phyloP scores from a whole-genome alignment of 1,139 yeast species.

The Blastobotrys elegans region DNA sequence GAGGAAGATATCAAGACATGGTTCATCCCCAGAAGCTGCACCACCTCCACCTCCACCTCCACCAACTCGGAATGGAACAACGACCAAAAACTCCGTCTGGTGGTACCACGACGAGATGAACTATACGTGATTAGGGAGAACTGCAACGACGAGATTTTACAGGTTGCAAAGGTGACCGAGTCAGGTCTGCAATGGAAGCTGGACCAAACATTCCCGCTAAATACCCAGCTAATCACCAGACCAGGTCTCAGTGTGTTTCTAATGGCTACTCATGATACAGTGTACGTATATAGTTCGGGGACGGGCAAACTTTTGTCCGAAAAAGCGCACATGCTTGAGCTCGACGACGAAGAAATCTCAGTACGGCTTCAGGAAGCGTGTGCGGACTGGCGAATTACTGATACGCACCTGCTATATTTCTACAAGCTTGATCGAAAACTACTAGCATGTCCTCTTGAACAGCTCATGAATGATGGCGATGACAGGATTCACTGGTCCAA shows the following conservation, averaged over 20 bases:
- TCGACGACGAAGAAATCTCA: neutral
- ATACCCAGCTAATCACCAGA: constrained; percentile 3
- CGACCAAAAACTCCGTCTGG: constrained; percentile 2
- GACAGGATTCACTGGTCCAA: constrained; percentile 5
- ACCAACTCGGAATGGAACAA: neutral
- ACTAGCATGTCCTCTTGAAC: constrained; percentile 6
- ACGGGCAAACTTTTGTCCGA: neutral
- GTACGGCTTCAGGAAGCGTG: neutral
- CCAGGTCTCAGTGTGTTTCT: constrained; percentile 1
- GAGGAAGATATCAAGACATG: neutral
- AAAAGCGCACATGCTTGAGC: neutral
- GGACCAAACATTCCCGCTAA: neutral
- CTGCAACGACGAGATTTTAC: constrained; percentile 6
- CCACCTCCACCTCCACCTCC: neutral
- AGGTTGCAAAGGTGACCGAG: neutral
- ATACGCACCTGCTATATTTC: constrained; percentile 7
- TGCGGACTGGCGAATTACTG: constrained; percentile 10
- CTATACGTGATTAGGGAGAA: constrained; percentile 2
- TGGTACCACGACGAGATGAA: constrained; percentile 1
- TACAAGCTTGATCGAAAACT: constrained; percentile 1
- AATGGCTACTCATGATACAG: neutral
- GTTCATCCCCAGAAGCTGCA: neutral
- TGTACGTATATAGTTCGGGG: neutral
- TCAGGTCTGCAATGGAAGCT: constrained; percentile 1
- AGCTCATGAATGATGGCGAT: neutral